A percentile compares a stretch with the other conserved stretches of the same genome.
These are phyloP conservation scores for Penicillium paradoxum DNA, from an alignment of 495 filamentous ascomycete species.

Conservation along the genomic window DNA sequence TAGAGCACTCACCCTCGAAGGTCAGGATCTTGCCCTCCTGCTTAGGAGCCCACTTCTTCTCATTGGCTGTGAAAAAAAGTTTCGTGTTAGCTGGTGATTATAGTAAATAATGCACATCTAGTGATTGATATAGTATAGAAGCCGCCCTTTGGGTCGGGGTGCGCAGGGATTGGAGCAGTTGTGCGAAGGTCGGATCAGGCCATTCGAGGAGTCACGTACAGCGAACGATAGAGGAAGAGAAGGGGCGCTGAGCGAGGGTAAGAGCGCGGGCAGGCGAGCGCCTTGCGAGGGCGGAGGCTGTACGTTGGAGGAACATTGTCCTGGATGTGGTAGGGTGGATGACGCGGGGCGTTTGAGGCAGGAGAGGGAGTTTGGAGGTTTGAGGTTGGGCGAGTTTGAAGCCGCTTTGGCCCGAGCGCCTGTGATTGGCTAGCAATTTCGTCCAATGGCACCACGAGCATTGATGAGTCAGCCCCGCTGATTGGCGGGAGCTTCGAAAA, in stretches of 20 bases:
- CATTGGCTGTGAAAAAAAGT: conserved; percentile 28
- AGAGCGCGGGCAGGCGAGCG: conserved; percentile 60
- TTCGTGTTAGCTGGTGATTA: conserved; percentile 26
- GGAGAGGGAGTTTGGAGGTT: conserved; percentile 38
- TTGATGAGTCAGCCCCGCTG: conserved; percentile 34
- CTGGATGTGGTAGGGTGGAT: conserved; percentile 24
- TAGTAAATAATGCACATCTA: neutral
- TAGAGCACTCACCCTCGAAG: conserved; percentile 40
- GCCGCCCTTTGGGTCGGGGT: conserved; percentile 19
- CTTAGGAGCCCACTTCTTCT: conserved; percentile 33
- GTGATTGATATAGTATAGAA: conserved; percentile 7
- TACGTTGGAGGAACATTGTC: conserved; percentile 81
- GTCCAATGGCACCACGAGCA: conserved; percentile 14
- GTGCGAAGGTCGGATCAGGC: conserved; percentile 24
- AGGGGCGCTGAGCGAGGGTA: conserved; percentile 39
- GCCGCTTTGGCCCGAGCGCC: conserved; percentile 40
- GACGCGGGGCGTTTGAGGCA: conserved; percentile 22
- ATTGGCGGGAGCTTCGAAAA: conserved; percentile 28
- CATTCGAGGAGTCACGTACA: conserved; percentile 38
- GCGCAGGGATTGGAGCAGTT: conserved; percentile 12
- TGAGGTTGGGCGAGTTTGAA: conserved; percentile 43
- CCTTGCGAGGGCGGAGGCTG: conserved; percentile 65
- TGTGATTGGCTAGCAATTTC: conserved; percentile 17
- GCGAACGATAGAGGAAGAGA: conserved; percentile 46
- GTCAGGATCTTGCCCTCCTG: conserved; percentile 42